Conservation (phyloP, 225 moss, liverwort and hornwort genomes). For the Physcomitrellopsis africana region DNA sequence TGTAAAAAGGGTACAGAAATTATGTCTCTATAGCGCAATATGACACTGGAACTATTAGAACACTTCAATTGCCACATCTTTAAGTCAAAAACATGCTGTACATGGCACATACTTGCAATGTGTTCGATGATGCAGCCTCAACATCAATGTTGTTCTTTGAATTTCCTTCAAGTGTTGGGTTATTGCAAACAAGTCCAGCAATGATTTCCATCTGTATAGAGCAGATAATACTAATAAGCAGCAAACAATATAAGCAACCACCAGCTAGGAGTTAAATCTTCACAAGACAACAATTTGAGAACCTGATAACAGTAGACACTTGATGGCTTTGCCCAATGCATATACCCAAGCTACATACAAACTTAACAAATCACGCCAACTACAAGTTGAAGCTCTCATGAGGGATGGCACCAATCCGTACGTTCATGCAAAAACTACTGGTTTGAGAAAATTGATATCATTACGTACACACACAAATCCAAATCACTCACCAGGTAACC, state of each 20-base stretch:
- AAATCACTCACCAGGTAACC: slow-evolving; percentile 80
- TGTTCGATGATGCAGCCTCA: slow-evolving; percentile 51
- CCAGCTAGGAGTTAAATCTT: slow-evolving; percentile 13
- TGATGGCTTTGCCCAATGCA: neutral
- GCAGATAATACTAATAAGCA: slow-evolving; percentile 7
- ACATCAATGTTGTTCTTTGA: slow-evolving; percentile 47
- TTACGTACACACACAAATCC: neutral
- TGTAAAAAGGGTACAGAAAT: neutral
- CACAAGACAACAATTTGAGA: slow-evolving; percentile 12
- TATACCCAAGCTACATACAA: slow-evolving; percentile 11
- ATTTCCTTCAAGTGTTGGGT: slow-evolving; percentile 49
- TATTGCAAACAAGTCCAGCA: slow-evolving; percentile 65
- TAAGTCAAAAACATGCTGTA: slow-evolving; percentile 17
- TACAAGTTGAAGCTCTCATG: slow-evolving; percentile 6
- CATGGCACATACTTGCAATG: slow-evolving; percentile 49
- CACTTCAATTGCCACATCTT: slow-evolving; percentile 11
- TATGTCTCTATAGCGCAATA: neutral
- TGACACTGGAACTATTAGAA: neutral
- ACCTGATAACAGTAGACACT: slow-evolving; percentile 1
- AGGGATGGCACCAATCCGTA: slow-evolving; percentile 10
- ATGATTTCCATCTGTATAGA: slow-evolving; percentile 76
- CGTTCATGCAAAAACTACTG: neutral
- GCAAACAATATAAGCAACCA: slow-evolving; percentile 24
- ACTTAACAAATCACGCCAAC: neutral
- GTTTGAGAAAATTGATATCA: neutral